A percentile compares a stretch with the other conserved stretches of the same genome.
Conservation (phyloP, 2,329 filamentous ascomycete genomes). For the Colletotrichum acutatum region DNA sequence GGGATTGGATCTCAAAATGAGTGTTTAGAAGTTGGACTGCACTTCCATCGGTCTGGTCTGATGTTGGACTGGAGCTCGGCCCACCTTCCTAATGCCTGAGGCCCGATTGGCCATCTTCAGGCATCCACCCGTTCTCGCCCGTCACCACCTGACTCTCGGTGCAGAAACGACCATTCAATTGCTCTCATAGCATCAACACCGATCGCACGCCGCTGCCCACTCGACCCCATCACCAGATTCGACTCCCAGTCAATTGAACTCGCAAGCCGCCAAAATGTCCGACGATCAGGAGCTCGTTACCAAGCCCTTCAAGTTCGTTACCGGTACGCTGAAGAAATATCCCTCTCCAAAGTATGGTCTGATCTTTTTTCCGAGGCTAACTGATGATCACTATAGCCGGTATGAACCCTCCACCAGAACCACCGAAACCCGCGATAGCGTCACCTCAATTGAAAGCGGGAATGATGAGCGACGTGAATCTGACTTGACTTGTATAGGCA, state of each 20-base stretch:
- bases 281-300: conserved; percentile 84
- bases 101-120: conserved; percentile 39
- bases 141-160: conserved; percentile 53
- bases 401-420: conserved; percentile 45
- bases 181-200: conserved; percentile 43
- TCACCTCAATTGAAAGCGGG: conserved; percentile 43
- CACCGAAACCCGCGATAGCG: conserved; percentile 38
- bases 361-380: conserved; percentile 54
- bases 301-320: conserved; percentile 99
- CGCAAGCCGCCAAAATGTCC: conserved; percentile 78
- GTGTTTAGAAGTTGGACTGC: conserved; percentile 32
- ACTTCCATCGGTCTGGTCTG: conserved; percentile 34
- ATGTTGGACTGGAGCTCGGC: conserved; percentile 30
- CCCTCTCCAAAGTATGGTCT: conserved; percentile 49
- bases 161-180: conserved; percentile 39
- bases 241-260: conserved; percentile 40
- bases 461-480: neutral
- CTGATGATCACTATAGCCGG: conserved; percentile 53
- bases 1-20: conserved; percentile 42
- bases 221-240: conserved; percentile 43
- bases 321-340: conserved; percentile 75
- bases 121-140: conserved; percentile 37
- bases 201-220: conserved; percentile 52
- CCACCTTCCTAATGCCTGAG: conserved; percentile 45
- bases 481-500: conserved; percentile 70